phyloP scores from a whole-genome alignment of 2,329 filamentous ascomycete species.

The Emmonsiellopsis sp. region DNA sequence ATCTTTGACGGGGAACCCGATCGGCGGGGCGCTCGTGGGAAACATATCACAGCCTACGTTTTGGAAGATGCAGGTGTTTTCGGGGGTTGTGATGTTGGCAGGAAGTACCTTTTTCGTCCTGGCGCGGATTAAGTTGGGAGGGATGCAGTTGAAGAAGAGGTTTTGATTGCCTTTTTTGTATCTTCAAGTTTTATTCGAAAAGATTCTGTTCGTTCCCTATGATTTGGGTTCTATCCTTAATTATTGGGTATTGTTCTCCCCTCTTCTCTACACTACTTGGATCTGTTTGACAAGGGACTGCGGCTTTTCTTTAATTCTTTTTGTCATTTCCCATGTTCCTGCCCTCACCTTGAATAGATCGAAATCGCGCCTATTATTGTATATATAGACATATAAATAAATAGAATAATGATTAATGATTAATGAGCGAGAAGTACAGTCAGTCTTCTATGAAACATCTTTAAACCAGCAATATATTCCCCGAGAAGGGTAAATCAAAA shows the following conservation, averaged over 20 bases:
- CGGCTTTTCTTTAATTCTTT: too few species aligned
- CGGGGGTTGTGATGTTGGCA: constrained; percentile 44
- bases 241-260: too few species aligned
- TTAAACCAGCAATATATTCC: too few species aligned
- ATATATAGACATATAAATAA: background rate
- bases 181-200: too few species aligned
- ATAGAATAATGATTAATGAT: background rate
- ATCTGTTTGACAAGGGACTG: too few species aligned
- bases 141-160: constrained; percentile 18
- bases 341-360: background rate
- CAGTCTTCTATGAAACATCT: too few species aligned
- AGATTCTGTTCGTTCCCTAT: too few species aligned
- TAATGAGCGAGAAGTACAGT: background rate
- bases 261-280: too few species aligned
- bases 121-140: constrained; percentile 26
- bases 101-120: constrained; percentile 32
- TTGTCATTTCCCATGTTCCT: too few species aligned
- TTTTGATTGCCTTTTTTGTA: constrained; percentile 9
- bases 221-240: too few species aligned
- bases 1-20: constrained; percentile 57
- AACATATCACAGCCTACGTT: constrained; percentile 43
- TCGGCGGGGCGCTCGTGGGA: constrained; percentile 53
- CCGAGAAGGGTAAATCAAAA: background rate
- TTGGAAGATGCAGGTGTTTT: constrained; percentile 55
- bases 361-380: background rate